Conservation (phyloP, 345 rosid species). For the Bruguiera parviflora region DNA sequence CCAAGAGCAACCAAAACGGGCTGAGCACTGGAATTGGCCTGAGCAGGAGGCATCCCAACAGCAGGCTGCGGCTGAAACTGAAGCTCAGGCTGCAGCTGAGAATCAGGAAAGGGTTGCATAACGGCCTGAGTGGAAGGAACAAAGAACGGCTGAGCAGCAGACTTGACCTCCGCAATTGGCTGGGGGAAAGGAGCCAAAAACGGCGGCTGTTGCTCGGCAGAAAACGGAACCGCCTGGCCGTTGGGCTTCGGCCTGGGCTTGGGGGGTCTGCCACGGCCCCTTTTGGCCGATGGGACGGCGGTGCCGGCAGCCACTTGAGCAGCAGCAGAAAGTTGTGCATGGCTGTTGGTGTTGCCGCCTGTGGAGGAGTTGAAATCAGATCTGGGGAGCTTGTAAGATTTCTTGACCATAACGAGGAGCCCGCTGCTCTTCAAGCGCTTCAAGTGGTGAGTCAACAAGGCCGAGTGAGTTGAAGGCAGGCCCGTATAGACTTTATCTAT, state of each 20-base stretch:
- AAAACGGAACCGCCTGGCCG: too few species aligned
- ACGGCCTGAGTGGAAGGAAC: neutral
- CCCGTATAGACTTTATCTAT: constrained; percentile 42
- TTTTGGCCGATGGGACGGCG: constrained; percentile 30
- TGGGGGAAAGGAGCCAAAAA: neutral
- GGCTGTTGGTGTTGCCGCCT: neutral
- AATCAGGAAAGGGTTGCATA: too few species aligned
- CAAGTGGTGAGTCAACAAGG: constrained; percentile 59
- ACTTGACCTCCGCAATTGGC: neutral
- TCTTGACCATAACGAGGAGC: constrained; percentile 48
- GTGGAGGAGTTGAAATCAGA: constrained; percentile 22
- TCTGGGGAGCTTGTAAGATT: constrained; percentile 60
- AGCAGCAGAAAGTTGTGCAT: neutral
- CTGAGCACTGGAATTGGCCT: neutral
- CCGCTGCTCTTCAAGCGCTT: constrained; percentile 57
- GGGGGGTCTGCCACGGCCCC: constrained; percentile 75
- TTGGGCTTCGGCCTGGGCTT: constrained; percentile 25
- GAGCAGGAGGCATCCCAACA: neutral
- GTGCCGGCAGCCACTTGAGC: neutral
- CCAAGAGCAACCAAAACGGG: constrained; percentile 8
- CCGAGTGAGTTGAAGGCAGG: constrained; percentile 51
- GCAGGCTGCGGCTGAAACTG: neutral
- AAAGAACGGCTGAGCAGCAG: neutral
- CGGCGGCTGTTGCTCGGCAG: neutral
- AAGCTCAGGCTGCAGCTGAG: too few species aligned